These are phyloP conservation scores for Neofusicoccum sp. DNA, from an alignment of 2,329 filamentous ascomycete genomes.

Conservation along the genomic window DNA sequence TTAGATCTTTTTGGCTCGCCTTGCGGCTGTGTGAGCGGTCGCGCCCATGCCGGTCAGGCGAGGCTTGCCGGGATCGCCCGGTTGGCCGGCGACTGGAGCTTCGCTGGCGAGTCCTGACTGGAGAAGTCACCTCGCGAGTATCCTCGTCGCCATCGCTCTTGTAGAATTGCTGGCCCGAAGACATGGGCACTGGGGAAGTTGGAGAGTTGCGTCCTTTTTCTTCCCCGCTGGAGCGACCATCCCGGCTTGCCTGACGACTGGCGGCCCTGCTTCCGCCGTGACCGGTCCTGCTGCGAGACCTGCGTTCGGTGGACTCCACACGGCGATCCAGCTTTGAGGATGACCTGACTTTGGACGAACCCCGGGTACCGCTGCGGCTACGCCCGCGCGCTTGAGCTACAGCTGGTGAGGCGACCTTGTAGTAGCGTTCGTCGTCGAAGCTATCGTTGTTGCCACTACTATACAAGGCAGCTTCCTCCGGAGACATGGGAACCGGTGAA, in stretches of 20 bases:
- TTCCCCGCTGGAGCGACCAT: constrained; percentile 37
- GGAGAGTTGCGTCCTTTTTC: constrained; percentile 66
- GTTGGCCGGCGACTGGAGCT: constrained; percentile 54
- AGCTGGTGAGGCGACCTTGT: constrained; percentile 44
- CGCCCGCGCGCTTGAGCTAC: constrained; percentile 40
- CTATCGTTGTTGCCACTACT: constrained; percentile 46
- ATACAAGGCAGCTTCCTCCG: constrained; percentile 66
- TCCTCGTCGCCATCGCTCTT: constrained; percentile 56
- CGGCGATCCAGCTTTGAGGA: constrained; percentile 39
- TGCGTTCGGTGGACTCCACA: constrained; percentile 41
- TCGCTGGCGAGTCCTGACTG: constrained; percentile 52
- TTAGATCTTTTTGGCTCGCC: constrained; percentile 27
- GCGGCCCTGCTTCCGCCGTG: constrained; percentile 29
- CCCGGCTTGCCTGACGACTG: constrained; percentile 52
- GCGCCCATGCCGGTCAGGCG: constrained; percentile 46
- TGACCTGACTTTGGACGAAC: constrained; percentile 38
- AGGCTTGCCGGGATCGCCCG: constrained; percentile 49
- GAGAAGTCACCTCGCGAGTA: constrained; percentile 42
- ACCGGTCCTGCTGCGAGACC: constrained; percentile 28
- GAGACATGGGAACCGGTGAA: constrained; percentile 92
- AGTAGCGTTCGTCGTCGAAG: constrained; percentile 52
- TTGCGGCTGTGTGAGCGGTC: constrained; percentile 42
- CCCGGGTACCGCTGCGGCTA: constrained; percentile 35
- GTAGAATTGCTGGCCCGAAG: constrained; percentile 57
- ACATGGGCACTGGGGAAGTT: constrained; percentile 78